phyloP scores from a whole-genome alignment of 352 stramenopile species.

The Phytophthora colocasiae region DNA sequence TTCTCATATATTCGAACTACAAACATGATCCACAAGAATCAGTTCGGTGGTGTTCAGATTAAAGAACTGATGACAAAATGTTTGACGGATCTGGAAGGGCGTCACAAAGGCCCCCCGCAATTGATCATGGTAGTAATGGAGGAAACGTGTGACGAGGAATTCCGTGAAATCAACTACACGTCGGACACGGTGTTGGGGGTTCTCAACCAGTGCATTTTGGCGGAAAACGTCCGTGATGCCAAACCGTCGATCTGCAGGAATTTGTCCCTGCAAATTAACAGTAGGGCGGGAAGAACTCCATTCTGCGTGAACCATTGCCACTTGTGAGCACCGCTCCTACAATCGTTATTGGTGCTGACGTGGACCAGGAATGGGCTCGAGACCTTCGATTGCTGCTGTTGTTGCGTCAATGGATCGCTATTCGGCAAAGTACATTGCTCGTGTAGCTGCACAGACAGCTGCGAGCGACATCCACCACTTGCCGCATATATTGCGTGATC shows the following conservation, averaged over 20 bases:
- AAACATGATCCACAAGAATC: slow-evolving; percentile 45
- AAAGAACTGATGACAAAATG: slow-evolving; percentile 70
- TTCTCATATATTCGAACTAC: too few relatives aligned
- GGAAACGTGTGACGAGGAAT: slow-evolving; percentile 46
- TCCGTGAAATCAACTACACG: slow-evolving; percentile 58
- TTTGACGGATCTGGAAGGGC: slow-evolving; percentile 33
- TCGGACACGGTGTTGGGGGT: slow-evolving; percentile 71
- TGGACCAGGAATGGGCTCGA: slow-evolving; percentile 56
- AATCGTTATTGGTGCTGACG: slow-evolving; percentile 83
- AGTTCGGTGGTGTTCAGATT: slow-evolving; percentile 40
- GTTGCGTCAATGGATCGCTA: slow-evolving; percentile 78
- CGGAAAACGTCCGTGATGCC: slow-evolving; percentile 41
- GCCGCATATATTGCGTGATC: slow-evolving; percentile 65
- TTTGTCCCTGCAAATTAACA: slow-evolving; percentile 75
- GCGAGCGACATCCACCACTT: slow-evolving; percentile 62
- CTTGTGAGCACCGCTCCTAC: slow-evolving; percentile 53
- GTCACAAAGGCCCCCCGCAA: slow-evolving; percentile 32
- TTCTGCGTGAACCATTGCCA: slow-evolving; percentile 52
- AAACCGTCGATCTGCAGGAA: slow-evolving; percentile 68
- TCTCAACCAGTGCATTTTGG: slow-evolving; percentile 69
- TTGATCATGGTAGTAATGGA: slow-evolving; percentile 61
- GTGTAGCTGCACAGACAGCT: slow-evolving; percentile 56
- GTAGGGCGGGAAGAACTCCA: slow-evolving; percentile 75
- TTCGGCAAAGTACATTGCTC: slow-evolving; percentile 57
- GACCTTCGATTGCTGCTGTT: slow-evolving; percentile 75